Evolutionary conservation across 1,284 basidiomycete species (phyloP).

Genomic region (Rhodotorula sp.): DNA sequence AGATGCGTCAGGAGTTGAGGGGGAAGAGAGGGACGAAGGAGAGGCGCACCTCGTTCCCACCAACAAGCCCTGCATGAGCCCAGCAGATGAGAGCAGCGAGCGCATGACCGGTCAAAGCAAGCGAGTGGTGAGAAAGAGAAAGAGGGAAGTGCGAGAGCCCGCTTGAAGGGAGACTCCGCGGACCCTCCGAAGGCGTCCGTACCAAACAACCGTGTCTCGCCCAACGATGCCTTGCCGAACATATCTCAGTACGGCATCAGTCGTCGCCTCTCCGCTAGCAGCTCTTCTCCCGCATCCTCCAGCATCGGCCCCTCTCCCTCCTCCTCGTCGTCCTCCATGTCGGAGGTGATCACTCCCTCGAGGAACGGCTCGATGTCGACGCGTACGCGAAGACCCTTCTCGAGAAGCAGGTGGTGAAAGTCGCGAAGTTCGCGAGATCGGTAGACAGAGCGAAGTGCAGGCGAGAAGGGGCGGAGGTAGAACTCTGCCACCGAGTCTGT

Average conservation of each 20-base stretch:
- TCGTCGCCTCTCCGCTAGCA: conserved; percentile 60
- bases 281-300: conserved; percentile 60
- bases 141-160: neutral
- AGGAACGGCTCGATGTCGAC: conserved; percentile 64
- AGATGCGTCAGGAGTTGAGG: neutral
- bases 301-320: conserved; percentile 46
- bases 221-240: neutral
- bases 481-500: conserved; percentile 59
- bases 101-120: neutral
- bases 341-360: conserved; percentile 33
- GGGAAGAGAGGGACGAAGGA: too few species aligned
- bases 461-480: conserved; percentile 79
- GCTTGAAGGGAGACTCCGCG: neutral
- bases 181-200: neutral
- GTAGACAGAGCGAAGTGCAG: conserved; percentile 64
- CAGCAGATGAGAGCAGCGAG: neutral
- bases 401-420: conserved; percentile 74
- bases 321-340: conserved; percentile 45
- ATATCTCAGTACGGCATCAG: conserved; percentile 60
- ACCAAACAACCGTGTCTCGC: neutral
- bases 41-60: neutral
- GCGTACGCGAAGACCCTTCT: conserved; percentile 72
- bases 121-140: neutral
- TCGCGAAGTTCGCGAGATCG: conserved; percentile 63
- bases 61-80: neutral